Base-by-base conservation (phyloP, 176 grass and related monocot species). In the Dendrocalamus sinicus region DNA sequence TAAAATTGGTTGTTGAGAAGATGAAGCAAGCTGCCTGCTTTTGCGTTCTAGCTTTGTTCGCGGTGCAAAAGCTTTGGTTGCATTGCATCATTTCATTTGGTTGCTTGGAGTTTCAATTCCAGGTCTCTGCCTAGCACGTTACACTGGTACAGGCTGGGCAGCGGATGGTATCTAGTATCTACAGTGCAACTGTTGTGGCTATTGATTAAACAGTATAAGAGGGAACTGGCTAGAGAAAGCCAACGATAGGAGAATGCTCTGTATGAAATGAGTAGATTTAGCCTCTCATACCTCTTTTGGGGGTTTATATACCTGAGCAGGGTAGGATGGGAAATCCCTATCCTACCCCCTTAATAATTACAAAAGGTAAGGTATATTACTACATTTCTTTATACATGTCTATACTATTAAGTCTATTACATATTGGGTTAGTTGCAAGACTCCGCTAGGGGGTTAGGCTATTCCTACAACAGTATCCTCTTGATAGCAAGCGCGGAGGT, bases 1-100 rank as follows among this genome's bases (percentile, higher is more conserved):
- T 84, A 74, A 6, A 43, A 11, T 57, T 46, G 3, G 59, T 19
- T 32, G 85, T 67, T 84, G 85, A 75, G 20, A 84, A 46, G 80
- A 22, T 87, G 89, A 60, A 12, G 58, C 84, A 73, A 51, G 67
- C 17, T 1, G 19, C 52, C 26, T 3, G 3, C 8, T 4, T 60
- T 83, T 57, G 39, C 8, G 13, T 16, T 67, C 50, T 37, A 41
- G 62, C 79, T 76, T 66, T 47, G 60, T 12, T 69, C 23, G 72
- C 24, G 0, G 14, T 55, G 53, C 7, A 23, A 12, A 39, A 22
- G 19, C 74, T 41, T 15, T 22, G 52, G 15, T 23, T 37, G 45
- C 72, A 9, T 52, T 80, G 13, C 61, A 11, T 43, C 48, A 37
- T 16, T 30, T 68, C 62, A 32, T 13, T 46, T 55, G 72, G 45